These are phyloP conservation scores for Mucor piriformis DNA, from an alignment of 371 early-diverging fungal species.

Conservation along the genomic window DNA sequence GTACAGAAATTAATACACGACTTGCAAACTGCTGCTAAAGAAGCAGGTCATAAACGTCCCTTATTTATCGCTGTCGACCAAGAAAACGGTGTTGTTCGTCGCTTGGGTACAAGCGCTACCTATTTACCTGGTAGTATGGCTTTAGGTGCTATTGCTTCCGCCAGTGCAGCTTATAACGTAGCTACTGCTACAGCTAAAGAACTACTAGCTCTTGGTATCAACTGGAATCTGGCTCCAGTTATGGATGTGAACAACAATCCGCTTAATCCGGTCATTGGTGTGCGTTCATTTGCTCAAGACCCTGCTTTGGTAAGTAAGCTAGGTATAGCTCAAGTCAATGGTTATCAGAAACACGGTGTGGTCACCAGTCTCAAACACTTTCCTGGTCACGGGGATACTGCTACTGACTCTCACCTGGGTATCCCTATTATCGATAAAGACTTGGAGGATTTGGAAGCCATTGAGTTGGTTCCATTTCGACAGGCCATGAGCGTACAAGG, in stretches of 20 bases:
- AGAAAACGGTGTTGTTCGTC: constrained; percentile 56
- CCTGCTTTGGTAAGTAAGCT: constrained; percentile 37
- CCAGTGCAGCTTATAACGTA: constrained; percentile 34
- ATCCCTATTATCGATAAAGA: constrained; percentile 52
- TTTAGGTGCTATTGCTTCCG: constrained; percentile 41
- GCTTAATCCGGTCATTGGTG: constrained; percentile 56
- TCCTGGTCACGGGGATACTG: constrained; percentile 61
- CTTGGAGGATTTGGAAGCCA: constrained; percentile 33
- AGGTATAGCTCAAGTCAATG: constrained; percentile 45
- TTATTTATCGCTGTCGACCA: constrained; percentile 53
- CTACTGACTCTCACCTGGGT: constrained; percentile 53
- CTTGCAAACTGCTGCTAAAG: constrained; percentile 42
- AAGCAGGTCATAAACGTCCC: constrained; percentile 45
- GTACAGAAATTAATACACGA: constrained; percentile 29
- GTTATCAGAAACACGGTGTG: constrained; percentile 36
- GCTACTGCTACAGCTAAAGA: constrained; percentile 43
- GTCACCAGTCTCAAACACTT: constrained; percentile 52
- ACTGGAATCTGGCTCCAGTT: constrained; percentile 54
- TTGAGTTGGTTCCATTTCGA: constrained; percentile 48
- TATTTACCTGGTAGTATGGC: constrained; percentile 55
- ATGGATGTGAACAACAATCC: constrained; percentile 57
- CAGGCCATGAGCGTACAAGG: constrained; percentile 26
- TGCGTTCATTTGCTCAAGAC: constrained; percentile 49
- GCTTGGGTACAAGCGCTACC: constrained; percentile 41
- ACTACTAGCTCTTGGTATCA: constrained; percentile 43